Base-by-base conservation (phyloP, 1,139 yeast species). In the Suhomyces panamericanus region DNA sequence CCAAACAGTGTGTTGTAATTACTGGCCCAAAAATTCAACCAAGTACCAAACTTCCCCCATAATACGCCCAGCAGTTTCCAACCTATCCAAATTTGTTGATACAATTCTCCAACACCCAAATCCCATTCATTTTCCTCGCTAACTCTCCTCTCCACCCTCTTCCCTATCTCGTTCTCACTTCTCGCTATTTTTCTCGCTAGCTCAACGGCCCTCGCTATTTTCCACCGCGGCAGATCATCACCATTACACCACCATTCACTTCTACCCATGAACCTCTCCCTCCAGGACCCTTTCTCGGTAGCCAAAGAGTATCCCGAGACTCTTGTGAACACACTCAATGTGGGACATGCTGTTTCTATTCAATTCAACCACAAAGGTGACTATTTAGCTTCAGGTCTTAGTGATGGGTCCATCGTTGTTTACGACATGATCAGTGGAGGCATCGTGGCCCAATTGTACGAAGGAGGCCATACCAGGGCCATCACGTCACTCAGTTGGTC, bases 291-390 rank as follows among this genome's bases (percentile, higher is more conserved):
- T 3, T 89, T 90, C 63, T 83, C 95, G 6, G 90, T 91, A 32
- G 85, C 96, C 12, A 91, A 89, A 59, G 99, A 91, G 60, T 91
- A 81, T 57, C 99, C 99, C 0, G 96, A 91, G 53, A 77, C 86
- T 1, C 75, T 89, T 22, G 78, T 87, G 2, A 81, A 80, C 49
- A 81, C 91, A 0, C 68, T 89, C 39, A 69, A 61, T 50, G 73
- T 77, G 63, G 89, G 95, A 0, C 91, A 85, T 54, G 80, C 96
- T 1, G 87, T 89, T 7, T 80, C 83, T 44, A 75, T 91, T 38
- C 81, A 80, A 57, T 88, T 85, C 69, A 87, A 82, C 55, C 69
- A 77, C 12, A 80, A 81, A 43, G 98, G 98, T 3, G 96, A 89
- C 60, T 91, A 91, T 59, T 67, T 91, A 2, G 98, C 98, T 1